These are phyloP conservation scores for Citrus sp. DNA, from an alignment of 345 rosid species.

Conservation along the genomic window DNA sequence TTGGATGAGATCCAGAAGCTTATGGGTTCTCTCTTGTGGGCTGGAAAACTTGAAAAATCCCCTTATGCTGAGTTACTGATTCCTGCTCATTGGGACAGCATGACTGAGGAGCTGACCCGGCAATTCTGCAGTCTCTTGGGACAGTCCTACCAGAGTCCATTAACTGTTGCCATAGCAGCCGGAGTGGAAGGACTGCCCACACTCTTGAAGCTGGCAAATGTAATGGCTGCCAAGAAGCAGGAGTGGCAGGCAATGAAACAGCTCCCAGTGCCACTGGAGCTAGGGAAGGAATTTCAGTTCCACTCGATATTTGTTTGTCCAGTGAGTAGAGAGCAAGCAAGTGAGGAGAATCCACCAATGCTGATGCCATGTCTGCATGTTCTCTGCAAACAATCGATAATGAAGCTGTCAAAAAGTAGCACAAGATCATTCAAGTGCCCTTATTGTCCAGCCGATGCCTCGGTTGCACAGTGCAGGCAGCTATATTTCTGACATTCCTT, in stretches of 20 bases:
- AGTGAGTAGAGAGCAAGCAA: slow-evolving; percentile 63
- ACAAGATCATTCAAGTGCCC: slow-evolving; percentile 60
- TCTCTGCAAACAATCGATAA: slow-evolving; percentile 68
- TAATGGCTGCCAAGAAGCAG: slow-evolving; percentile 63
- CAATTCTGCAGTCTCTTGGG: slow-evolving; percentile 53
- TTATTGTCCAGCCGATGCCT: slow-evolving; percentile 53
- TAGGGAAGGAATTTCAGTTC: slow-evolving; percentile 61
- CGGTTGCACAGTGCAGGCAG: slow-evolving; percentile 46
- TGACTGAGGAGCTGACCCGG: slow-evolving; percentile 43
- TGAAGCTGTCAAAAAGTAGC: slow-evolving; percentile 55
- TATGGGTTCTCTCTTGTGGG: slow-evolving; percentile 49
- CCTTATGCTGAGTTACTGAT: slow-evolving; percentile 50
- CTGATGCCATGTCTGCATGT: slow-evolving; percentile 68
- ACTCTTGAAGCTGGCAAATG: slow-evolving; percentile 63
- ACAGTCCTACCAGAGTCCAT: slow-evolving; percentile 47
- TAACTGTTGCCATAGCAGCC: slow-evolving; percentile 55
- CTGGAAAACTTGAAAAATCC: slow-evolving; percentile 47
- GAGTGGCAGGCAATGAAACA: slow-evolving; percentile 68
- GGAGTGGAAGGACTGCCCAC: slow-evolving; percentile 64
- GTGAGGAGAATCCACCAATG: slow-evolving; percentile 75
- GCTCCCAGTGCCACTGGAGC: slow-evolving; percentile 57
- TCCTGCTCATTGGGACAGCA: slow-evolving; percentile 44
- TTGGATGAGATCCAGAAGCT: slow-evolving; percentile 46
- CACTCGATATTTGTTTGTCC: slow-evolving; percentile 78
- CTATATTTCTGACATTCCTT: slow-evolving; percentile 38